Base-by-base conservation (phyloP, 768 basidiomycete species). In the Boletus rubroflammeus region DNA sequence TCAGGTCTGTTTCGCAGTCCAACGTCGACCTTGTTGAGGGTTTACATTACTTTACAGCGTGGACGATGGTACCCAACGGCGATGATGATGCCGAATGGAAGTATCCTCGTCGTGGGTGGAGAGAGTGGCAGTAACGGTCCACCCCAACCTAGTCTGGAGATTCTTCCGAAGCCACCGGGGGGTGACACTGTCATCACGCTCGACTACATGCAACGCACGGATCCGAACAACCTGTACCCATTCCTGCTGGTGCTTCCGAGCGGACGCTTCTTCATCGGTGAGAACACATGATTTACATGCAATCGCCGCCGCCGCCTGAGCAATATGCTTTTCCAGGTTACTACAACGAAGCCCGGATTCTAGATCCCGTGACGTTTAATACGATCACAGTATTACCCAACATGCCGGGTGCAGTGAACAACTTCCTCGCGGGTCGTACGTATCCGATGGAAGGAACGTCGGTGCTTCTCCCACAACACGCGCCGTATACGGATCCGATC, bases 141-240 rank as follows among this genome's bases (percentile, higher is more conserved):
- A 1, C 77, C 88, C 0, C 77, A 83, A 53, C 88, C 88, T 0
- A 88, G 78, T 57, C 70, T 90, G 34, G 90, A 92, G 68, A 75
- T 88, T 49, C 73, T 91, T 5, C 89, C 89, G 1, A 82, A 74
- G 29, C 84, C 85, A 10, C 65, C 65, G 0, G 89, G 88, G 2
- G 88, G 85, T n/a, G 73, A 76, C 50, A 89, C 87, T 0, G 72
- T 75, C 8, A 52, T 86, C 49, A 75, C 81, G 46, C 76, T 90
- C 49, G 84, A 86, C 55, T 90, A 81, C 74, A 73, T 91, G 31
- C 65, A 73, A 31, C 77, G 87, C 21, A 90, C 90, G 5, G 85
- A 91, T 62, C 90, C 90, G 1, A 83, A 88, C 62, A 90, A 90
- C 60, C 67, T 92, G 46, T 92, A 92, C 62, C 89, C 90, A 0